Conservation (phyloP, 225 moss, liverwort and hornwort species). For the Sphagnum tenellum region DNA sequence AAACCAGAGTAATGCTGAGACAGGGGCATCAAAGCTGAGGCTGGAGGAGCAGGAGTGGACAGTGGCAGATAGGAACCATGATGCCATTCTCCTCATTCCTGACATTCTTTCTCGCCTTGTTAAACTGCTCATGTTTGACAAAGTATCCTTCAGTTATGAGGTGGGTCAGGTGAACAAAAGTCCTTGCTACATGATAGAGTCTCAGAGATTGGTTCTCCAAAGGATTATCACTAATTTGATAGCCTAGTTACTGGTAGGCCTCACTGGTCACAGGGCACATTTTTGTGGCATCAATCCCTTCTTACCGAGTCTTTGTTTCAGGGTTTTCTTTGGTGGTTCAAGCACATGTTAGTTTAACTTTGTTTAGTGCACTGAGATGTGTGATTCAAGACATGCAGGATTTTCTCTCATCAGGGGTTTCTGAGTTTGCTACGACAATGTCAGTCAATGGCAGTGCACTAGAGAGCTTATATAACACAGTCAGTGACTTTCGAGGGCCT, state of each 20-base stretch:
- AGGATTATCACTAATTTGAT: too few species aligned
- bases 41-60: conserved; percentile 30
- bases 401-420: conserved; percentile 28
- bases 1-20: conserved; percentile 21
- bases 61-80: conserved; percentile 52
- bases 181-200: not conserved
- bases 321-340: too few species aligned
- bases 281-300: too few species aligned
- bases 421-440: conserved; percentile 26
- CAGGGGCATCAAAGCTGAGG: conserved; percentile 21
- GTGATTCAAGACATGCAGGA: conserved; percentile 7
- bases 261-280: too few species aligned
- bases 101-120: conserved; percentile 59
- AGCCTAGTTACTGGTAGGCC: too few species aligned
- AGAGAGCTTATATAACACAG: conserved; percentile 38
- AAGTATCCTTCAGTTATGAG: conserved; percentile 29
- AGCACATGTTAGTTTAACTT: too few species aligned
- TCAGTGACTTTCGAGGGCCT: conserved; percentile 31
- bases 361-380: too few species aligned
- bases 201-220: too few species aligned
- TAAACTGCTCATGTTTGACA: conserved; percentile 48
- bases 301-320: too few species aligned
- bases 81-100: conserved; percentile 49
- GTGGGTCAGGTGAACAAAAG: conserved; percentile 11
- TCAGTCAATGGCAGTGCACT: conserved; percentile 29